A percentile compares a stretch with the other conserved stretches of the same genome.
Evolutionary conservation across 78 protist species (phyloP).

Genomic region (Dictyostelium discoideum): DNA sequence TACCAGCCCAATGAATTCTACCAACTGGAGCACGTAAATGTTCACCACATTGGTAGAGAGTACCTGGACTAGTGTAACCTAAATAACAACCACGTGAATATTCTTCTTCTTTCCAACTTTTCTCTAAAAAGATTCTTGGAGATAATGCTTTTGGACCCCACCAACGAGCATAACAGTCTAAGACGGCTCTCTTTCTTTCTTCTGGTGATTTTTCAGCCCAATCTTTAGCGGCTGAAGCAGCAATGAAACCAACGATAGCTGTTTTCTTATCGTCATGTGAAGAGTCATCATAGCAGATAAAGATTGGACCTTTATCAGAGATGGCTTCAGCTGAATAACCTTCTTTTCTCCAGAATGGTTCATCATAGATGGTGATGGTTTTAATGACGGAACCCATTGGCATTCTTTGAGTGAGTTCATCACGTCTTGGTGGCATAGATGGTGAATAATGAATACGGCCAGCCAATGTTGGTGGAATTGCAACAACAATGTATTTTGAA

Average conservation of each 20-base stretch:
- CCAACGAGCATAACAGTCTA: conserved; percentile 75
- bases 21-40: conserved; percentile 73
- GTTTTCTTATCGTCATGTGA: conserved; percentile 72
- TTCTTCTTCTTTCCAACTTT: conserved; percentile 77
- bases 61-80: conserved; percentile 74
- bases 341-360: conserved; percentile 84
- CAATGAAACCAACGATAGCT: conserved; percentile 75
- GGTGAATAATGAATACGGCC: conserved; percentile 76
- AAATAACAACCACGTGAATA: conserved; percentile 71
- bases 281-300: conserved; percentile 76
- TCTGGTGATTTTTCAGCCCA: conserved; percentile 64
- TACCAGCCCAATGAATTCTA: conserved; percentile 83
- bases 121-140: conserved; percentile 49
- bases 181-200: conserved; percentile 69
- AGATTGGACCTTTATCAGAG: conserved; percentile 72
- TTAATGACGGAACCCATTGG: conserved; percentile 84
- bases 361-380: conserved; percentile 72
- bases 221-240: conserved; percentile 47
- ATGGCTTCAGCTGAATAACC: conserved; percentile 80
- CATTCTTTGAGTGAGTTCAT: conserved; percentile 70
- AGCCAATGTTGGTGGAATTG: conserved; percentile 75
- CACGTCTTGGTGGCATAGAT: conserved; percentile 54
- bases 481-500: conserved; percentile 46
- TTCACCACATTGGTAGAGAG: conserved; percentile 20
- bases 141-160: conserved; percentile 72